phyloP scores from a whole-genome alignment of 768 basidiomycete genomes.

The Suillus fuscotomentosus region DNA sequence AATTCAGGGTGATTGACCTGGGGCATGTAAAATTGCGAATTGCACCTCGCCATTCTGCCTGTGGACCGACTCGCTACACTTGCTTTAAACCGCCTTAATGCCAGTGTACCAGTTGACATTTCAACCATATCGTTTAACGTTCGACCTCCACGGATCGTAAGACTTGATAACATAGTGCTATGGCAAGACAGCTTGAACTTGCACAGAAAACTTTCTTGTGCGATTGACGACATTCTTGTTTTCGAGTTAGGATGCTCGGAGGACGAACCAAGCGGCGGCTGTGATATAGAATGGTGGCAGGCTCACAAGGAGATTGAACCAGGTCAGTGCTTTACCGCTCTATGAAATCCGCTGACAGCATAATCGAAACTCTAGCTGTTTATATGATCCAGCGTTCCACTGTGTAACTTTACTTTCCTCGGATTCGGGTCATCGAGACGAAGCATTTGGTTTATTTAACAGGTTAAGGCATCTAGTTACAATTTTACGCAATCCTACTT shows the following conservation, averaged over 20 bases:
- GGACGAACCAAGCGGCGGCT: background rate
- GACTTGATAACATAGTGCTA: background rate
- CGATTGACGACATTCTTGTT: background rate
- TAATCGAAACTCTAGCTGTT: background rate
- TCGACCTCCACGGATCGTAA: background rate
- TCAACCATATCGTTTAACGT: background rate
- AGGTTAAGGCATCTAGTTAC: background rate
- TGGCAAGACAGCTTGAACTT: background rate
- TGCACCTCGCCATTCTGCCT: background rate
- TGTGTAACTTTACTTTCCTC: background rate
- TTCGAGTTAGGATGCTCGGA: background rate
- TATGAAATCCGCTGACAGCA: background rate
- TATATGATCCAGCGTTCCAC: background rate
- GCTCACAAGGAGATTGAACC: background rate
- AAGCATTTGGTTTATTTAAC: background rate
- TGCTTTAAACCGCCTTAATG: background rate
- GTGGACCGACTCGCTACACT: background rate
- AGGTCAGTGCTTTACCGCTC: background rate
- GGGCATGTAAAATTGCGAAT: too few relatives aligned
- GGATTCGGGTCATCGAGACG: background rate
- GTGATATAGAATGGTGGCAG: background rate
- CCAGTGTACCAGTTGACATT: background rate
- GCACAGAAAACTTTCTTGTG: background rate
- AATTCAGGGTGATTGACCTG: too few relatives aligned
- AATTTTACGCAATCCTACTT: background rate